Base-by-base conservation (phyloP, 1,139 yeast species). In the Groenewaldozyma sp. region DNA sequence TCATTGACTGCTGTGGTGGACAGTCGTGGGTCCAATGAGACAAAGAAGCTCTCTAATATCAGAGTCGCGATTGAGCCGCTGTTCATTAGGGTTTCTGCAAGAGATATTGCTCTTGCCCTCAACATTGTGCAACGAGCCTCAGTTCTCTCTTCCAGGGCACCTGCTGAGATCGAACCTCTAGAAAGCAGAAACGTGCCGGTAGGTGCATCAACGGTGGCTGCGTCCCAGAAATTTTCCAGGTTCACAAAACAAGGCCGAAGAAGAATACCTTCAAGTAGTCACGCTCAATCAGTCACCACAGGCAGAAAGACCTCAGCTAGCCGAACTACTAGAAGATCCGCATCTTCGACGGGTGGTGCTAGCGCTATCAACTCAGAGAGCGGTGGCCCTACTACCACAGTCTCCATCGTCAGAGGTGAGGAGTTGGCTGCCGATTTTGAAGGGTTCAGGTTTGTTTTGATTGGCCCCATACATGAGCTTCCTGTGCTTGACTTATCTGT, bases 381-480 rank as follows among this genome's bases (percentile, higher is more conserved):
- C 10, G 19, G 26, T 10, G 34, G 38, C 21, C 34, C 44, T 20
- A 33, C 41, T 9, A 18, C 41, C 16, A 39, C 40, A 10, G 36
- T 31, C 3, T 35, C 48, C 13, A 24, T 43, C 22, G 56, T 84
- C 6, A 74, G 76, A 43, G 88, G 83, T 0, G 98, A 91, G 59
- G 78, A 76, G 36, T 60, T 91, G 41, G 68, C 63, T 36, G 82
- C 82, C 0, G 76, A 76, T 38, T 63, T 87, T 48, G 93, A 86
- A 18, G 98, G 98, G 0, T 58, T 86, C 45, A 71, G 98, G 47
- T 65, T 91, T 45, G 94, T 93, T 2, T 65, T 91, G 37, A 86
- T 93, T 51, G 98, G 97, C 51, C 94, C 86, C 59, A 81, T 86
- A 36, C 94, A 91, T 56, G 98, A 91, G 58, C 69, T 93, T 45